A percentile compares a stretch with the other conserved stretches of the same genome.
Conservation (phyloP, 345 rosid genomes). For the Dovyalis caffra region DNA sequence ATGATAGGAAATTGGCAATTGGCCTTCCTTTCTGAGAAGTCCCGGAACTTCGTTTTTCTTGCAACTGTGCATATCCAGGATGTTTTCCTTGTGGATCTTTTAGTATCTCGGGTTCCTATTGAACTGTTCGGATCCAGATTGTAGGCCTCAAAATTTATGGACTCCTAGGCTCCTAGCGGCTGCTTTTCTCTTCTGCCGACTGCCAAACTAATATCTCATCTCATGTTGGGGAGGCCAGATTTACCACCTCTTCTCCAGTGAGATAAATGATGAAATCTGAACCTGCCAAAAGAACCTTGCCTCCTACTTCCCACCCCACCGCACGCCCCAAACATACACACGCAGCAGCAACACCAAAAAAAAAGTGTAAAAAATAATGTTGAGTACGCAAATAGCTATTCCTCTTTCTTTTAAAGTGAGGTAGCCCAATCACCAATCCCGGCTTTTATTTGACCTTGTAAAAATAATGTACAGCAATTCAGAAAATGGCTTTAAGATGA, state of each 20-base stretch:
- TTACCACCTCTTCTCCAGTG: too few species aligned
- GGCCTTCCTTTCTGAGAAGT: background rate
- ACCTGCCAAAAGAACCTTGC: too few species aligned
- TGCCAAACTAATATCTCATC: too few species aligned
- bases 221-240: background rate
- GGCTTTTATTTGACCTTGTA: background rate
- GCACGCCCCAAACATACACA: too few species aligned
- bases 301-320: too few species aligned
- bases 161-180: background rate
- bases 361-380: too few species aligned
- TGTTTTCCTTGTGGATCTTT: background rate
- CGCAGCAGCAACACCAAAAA: too few species aligned
- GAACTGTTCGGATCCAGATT: too few species aligned
- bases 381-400: background rate
- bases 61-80: background rate
- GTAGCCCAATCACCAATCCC: background rate
- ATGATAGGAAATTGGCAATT: too few species aligned
- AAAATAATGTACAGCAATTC: background rate
- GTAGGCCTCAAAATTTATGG: too few species aligned
- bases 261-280: too few species aligned
- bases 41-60: background rate
- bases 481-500: background rate
- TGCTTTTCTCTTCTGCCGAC: background rate
- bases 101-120: background rate
- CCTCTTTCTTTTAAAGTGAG: background rate